Conservation (phyloP, 2,329 filamentous ascomycete genomes). For the Cladophialophora exuberans region DNA sequence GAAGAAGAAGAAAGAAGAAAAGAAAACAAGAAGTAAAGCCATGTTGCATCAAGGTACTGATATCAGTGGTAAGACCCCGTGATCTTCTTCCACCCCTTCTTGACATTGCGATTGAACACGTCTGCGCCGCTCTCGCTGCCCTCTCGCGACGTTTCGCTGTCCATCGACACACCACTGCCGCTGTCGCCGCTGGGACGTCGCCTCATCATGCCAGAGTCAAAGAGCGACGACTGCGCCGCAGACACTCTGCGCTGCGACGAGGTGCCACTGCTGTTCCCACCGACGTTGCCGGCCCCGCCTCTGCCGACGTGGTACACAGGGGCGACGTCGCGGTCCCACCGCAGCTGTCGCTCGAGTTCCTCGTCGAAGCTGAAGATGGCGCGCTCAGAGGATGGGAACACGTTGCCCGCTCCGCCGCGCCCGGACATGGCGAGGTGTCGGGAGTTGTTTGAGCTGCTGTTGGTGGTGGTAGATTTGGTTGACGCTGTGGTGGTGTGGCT, state of each 20-base stretch:
- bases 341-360: conserved; percentile 62
- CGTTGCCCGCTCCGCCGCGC: conserved; percentile 60
- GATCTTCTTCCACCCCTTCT: conserved; percentile 34
- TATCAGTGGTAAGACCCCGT: conserved; percentile 11
- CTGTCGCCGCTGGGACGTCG: conserved; percentile 21
- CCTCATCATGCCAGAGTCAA: neutral
- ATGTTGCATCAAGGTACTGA: neutral
- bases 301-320: conserved; percentile 68
- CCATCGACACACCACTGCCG: neutral
- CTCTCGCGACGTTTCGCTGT: conserved; percentile 11
- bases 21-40: neutral
- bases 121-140: conserved; percentile 33
- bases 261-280: no score
- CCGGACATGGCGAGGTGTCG: conserved; percentile 49
- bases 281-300: conserved; percentile 61
- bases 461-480: conserved; percentile 28
- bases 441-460: conserved; percentile 47
- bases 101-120: conserved; percentile 30
- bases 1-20: neutral
- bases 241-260: no score
- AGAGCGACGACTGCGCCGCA: no score
- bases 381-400: conserved; percentile 53
- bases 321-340: conserved; percentile 55
- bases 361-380: conserved; percentile 70
- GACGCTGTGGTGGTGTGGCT: conserved; percentile 15